Evolutionary conservation across 805 yeast genomes (phyloP), one percentile per base, ranked within the genome.

Genomic region (Metschnikowia gelsemii): DNA sequence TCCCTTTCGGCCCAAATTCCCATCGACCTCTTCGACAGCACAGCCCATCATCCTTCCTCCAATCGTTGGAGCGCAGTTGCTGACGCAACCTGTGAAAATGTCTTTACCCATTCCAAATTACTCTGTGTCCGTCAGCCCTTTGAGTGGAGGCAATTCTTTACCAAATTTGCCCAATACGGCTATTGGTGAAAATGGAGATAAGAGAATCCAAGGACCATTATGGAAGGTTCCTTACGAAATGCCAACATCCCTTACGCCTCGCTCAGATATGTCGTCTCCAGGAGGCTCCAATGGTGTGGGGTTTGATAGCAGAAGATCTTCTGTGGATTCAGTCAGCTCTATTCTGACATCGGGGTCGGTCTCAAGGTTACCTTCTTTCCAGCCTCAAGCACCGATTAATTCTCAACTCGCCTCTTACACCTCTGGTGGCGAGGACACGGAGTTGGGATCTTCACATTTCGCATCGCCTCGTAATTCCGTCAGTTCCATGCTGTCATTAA

Each of bases 221-320:
- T 79, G 84, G 84, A 79, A 76, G 51, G 83, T 77, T 3, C 83
- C 83, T 5, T 76, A 75, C 52, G 80, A 76, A 46, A 72, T 76
- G 73, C 80, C 82, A 0, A 40, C 52, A 36, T 38, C 49, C 11
- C 21, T 18, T 21, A 31, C 39, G n/a, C 32, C 55, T 7, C 48
- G 50, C 22, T 50, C 54, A 40, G 40, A 48, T 16, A 40, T 46
- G 28, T 47, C 55, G 23, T 53, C 50, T 26, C 53, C 35, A 11
- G 46, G 47, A 18, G 26, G 32, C 16, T 18, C 42, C 18, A 46
- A 41, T 30, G 46, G 47, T 2, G 24, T 21, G 14, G 47, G 46
- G 9, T 14, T 40, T 26, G 38, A 44, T 43, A 56, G 64, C 21
- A 54, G 77, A 32, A 57, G 79, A 36, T 66, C 69, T 3, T 76